A percentile compares a stretch with the other conserved stretches of the same genome.
Evolutionary conservation across 2,329 filamentous ascomycete species (phyloP).

Genomic region (Sclerotinia subarctica): DNA sequence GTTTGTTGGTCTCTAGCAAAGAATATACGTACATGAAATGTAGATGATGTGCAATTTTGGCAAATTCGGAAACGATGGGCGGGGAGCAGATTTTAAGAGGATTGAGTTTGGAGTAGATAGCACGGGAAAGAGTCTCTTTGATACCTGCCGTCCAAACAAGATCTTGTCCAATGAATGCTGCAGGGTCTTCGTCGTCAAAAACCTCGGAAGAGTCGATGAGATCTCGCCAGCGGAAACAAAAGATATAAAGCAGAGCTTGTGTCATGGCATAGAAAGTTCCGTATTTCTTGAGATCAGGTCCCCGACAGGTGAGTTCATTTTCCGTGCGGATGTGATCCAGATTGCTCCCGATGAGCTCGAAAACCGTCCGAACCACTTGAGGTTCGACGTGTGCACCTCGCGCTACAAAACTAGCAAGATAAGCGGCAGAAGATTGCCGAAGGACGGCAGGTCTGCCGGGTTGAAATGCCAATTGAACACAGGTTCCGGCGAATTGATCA

Average conservation of each 20-base stretch:
- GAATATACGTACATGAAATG: constrained; percentile 87
- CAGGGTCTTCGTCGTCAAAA: constrained; percentile 60
- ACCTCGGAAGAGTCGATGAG: constrained; percentile 60
- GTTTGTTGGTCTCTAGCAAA: constrained; percentile 88
- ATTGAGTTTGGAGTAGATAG: constrained; percentile 86
- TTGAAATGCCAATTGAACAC: constrained; percentile 69
- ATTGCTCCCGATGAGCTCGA: constrained; percentile 73
- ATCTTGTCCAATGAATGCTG: constrained; percentile 64
- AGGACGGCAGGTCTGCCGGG: constrained; percentile 62
- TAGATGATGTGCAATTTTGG: constrained; percentile 79
- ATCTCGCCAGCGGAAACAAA: constrained; percentile 96
- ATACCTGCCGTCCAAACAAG: constrained; percentile 74
- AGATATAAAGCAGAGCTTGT: constrained; percentile 71
- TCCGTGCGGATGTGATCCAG: constrained; percentile 70
- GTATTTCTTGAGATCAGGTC: constrained; percentile 72
- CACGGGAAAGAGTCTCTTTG: constrained; percentile 68
- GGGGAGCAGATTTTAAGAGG: constrained; percentile 93
- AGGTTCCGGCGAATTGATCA: constrained; percentile 77
- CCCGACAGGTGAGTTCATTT: constrained; percentile 71
- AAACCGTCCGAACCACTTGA: constrained; percentile 76
- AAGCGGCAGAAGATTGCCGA: constrained; percentile 83
- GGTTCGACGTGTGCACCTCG: constrained; percentile 78
- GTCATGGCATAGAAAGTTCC: constrained; percentile 67
- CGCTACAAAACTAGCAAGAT: constrained; percentile 91
- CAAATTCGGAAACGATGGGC: constrained; percentile 86